Evolutionary conservation across 805 yeast genomes (phyloP).

Genomic region (Candida quercuum): DNA sequence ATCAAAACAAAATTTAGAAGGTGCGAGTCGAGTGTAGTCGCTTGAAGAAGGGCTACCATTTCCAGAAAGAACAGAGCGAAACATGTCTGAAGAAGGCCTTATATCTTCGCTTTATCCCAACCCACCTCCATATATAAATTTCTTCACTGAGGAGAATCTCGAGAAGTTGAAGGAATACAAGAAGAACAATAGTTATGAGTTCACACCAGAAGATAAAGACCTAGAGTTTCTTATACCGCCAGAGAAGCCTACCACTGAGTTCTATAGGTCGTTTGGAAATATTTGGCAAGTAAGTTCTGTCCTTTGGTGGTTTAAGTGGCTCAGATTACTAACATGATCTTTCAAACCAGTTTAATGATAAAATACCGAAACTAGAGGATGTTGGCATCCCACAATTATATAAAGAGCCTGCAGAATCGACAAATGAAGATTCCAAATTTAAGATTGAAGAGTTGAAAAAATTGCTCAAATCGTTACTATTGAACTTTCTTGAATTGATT

Average conservation of each 20-base stretch:
- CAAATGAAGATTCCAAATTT: constrained; percentile 37
- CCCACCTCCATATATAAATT: constrained; percentile 80
- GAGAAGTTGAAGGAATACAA: constrained; percentile 30
- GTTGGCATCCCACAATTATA: constrained; percentile 79
- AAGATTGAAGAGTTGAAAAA: constrained; percentile 71
- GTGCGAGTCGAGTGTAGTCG: too few species aligned
- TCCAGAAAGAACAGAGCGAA: too few species aligned
- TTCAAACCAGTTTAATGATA: constrained; percentile 41
- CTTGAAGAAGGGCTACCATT: too few species aligned
- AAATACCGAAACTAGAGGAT: constrained; percentile 66
- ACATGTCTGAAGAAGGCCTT: constrained; percentile 19
- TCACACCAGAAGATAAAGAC: constrained; percentile 36
- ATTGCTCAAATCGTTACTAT: constrained; percentile 68
- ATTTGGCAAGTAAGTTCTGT: constrained; percentile 62
- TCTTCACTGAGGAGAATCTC: constrained; percentile 68
- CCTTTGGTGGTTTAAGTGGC: too few species aligned
- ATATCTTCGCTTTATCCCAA: constrained; percentile 84
- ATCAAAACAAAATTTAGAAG: too few species aligned
- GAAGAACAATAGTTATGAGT: constrained; percentile 21
- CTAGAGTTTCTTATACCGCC: constrained; percentile 64
- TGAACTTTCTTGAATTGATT: constrained; percentile 77
- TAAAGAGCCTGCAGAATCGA: constrained; percentile 21
- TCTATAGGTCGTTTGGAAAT: constrained; percentile 85
- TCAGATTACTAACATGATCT: background rate
- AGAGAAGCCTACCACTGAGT: constrained; percentile 48